Evolutionary conservation across 352 stramenopile species (phyloP).

Genomic region (Pilasporangium apinafurcum): DNA sequence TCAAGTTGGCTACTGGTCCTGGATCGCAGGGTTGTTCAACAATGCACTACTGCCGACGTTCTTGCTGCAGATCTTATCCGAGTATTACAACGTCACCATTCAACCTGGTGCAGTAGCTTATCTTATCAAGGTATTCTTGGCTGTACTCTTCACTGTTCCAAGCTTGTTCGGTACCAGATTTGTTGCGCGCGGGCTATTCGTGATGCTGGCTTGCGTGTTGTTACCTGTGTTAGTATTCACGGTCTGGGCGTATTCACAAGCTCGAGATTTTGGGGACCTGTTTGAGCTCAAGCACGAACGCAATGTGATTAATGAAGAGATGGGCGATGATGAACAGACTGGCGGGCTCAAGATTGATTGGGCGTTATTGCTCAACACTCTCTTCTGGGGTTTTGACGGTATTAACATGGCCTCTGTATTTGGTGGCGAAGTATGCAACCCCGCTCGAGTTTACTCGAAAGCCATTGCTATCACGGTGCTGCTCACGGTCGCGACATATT

Average conservation of each 20-base stretch:
- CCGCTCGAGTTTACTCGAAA: slow-evolving; percentile 54
- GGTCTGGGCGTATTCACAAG: slow-evolving; percentile 13
- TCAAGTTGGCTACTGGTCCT: slow-evolving; percentile 80
- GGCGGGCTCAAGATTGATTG: slow-evolving; percentile 27
- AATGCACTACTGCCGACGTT: slow-evolving; percentile 38
- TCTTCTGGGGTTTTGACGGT: slow-evolving; percentile 93
- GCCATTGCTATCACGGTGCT: slow-evolving; percentile 65
- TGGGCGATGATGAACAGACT: neutral
- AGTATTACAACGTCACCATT: slow-evolving; percentile 25
- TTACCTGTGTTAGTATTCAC: slow-evolving; percentile 74
- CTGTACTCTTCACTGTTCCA: too few relatives aligned
- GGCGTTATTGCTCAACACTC: slow-evolving; percentile 80
- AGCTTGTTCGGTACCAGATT: too few relatives aligned
- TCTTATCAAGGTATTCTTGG: slow-evolving; percentile 21
- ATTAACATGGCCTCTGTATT: slow-evolving; percentile 84
- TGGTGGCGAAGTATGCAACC: slow-evolving; percentile 78
- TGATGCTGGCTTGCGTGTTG: slow-evolving; percentile 16
- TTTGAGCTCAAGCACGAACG: slow-evolving; percentile 1
- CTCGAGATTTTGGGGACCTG: slow-evolving; percentile 76
- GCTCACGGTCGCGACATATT: slow-evolving; percentile 78
- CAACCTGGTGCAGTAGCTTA: slow-evolving; percentile 15
- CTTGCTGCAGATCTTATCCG: slow-evolving; percentile 24
- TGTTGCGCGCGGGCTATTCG: slow-evolving; percentile 4
- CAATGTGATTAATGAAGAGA: neutral
- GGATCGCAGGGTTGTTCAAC: slow-evolving; percentile 56